These are phyloP conservation scores for Alnus rubra DNA, from an alignment of 306 rosid species.

Conservation along the genomic window DNA sequence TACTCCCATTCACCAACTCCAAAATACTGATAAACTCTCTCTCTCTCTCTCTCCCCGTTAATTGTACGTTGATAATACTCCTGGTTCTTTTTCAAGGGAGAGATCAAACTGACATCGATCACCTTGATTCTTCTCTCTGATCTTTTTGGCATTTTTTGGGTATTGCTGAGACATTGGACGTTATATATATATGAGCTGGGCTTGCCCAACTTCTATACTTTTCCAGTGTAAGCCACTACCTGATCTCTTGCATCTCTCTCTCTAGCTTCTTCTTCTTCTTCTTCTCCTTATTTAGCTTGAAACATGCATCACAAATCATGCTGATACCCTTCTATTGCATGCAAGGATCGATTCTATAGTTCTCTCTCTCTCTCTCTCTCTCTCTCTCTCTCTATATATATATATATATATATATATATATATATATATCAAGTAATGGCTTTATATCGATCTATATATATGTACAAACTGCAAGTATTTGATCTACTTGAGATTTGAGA, in stretches of 20 bases:
- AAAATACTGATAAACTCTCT: slow-evolving; percentile 16
- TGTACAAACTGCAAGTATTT: too few species aligned
- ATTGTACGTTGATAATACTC: neutral
- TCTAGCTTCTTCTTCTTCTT: neutral
- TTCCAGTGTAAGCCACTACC: neutral
- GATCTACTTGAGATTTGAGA: too few species aligned
- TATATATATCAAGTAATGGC: too few species aligned
- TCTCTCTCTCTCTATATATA: too few species aligned
- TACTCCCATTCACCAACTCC: neutral
- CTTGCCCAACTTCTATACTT: slow-evolving; percentile 1
- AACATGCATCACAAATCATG: too few species aligned
- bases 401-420: too few species aligned
- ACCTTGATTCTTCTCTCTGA: slow-evolving; percentile 20
- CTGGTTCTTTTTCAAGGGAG: slow-evolving; percentile 18
- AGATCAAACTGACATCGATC: slow-evolving; percentile 20
- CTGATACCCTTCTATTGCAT: too few species aligned
- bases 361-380: too few species aligned
- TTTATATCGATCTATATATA: too few species aligned
- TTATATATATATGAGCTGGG: neutral
- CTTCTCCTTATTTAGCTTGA: neutral
- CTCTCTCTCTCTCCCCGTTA: neutral
- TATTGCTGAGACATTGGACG: slow-evolving; percentile 25
- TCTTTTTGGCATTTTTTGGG: slow-evolving; percentile 7
- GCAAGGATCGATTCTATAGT: too few species aligned
- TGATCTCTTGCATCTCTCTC: slow-evolving; percentile 16